phyloP scores from a whole-genome alignment of 768 basidiomycete genomes.

The Polyporus arcularius region DNA sequence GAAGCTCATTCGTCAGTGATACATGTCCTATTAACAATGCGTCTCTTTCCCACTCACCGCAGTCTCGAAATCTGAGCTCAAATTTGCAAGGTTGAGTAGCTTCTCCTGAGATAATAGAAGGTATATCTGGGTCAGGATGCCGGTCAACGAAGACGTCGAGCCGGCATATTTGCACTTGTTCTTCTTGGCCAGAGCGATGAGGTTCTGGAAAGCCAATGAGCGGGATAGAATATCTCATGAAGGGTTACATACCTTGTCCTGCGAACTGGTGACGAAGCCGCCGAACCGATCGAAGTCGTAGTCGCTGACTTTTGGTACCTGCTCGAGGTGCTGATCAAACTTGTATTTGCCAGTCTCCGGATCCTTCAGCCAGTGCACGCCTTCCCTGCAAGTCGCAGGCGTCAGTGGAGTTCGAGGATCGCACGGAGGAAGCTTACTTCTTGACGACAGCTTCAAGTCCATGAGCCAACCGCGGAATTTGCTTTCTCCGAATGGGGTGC shows the following conservation, averaged over 20 bases:
- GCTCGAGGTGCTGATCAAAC: constrained; percentile 70
- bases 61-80: constrained; percentile 60
- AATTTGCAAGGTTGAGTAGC: constrained; percentile 55
- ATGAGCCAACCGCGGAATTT: constrained; percentile 62
- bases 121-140: constrained; percentile 85
- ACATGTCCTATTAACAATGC: background rate
- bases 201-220: background rate
- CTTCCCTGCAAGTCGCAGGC: constrained; percentile 53
- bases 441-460: constrained; percentile 72
- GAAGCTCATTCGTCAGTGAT: background rate
- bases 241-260: constrained; percentile 56
- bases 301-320: constrained; percentile 73
- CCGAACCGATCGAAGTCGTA: constrained; percentile 83
- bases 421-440: constrained; percentile 52
- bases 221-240: background rate
- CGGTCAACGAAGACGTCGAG: constrained; percentile 87
- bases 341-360: constrained; percentile 86
- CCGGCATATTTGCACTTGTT: constrained; percentile 62
- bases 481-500: constrained; percentile 43
- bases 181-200: background rate
- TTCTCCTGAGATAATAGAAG: constrained; percentile 79
- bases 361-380: constrained; percentile 88
- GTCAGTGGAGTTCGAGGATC: constrained; percentile 2
- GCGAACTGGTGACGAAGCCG: constrained; percentile 76
- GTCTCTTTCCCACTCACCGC: constrained; percentile 47